A percentile compares a stretch with the other conserved stretches of the same genome.
Conservation (phyloP, 1,139 yeast genomes). For the Protomyces inouyei region DNA sequence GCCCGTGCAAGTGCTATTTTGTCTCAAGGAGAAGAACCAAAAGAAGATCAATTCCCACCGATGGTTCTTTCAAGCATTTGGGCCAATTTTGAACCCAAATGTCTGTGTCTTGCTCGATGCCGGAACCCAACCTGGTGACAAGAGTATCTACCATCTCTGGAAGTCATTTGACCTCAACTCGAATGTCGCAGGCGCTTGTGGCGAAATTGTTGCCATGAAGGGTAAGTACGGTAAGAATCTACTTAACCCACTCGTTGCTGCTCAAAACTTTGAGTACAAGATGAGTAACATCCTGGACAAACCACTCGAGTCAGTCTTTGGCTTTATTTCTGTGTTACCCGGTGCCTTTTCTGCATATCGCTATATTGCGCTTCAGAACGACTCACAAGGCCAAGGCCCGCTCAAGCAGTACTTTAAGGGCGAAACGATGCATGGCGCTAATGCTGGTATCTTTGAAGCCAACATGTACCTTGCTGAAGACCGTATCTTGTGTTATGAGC, state of each 20-base stretch:
- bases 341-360: constrained; percentile 86
- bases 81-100: constrained; percentile 63
- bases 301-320: constrained; percentile 78
- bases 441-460: constrained; percentile 67
- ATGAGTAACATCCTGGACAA: constrained; percentile 77
- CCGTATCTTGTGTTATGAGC: constrained; percentile 73
- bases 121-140: constrained; percentile 70
- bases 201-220: constrained; percentile 68
- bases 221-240: constrained; percentile 55
- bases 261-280: constrained; percentile 79
- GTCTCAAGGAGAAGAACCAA: constrained; percentile 69
- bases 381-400: constrained; percentile 62
- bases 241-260: constrained; percentile 71
- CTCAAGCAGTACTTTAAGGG: constrained; percentile 75
- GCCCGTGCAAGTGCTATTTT: constrained; percentile 71
- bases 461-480: constrained; percentile 86
- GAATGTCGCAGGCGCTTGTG: constrained; percentile 83
- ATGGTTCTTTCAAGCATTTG: constrained; percentile 80
- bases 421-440: constrained; percentile 56
- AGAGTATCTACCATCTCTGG: constrained; percentile 74
- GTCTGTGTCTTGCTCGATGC: constrained; percentile 71
- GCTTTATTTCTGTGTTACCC: constrained; percentile 74
- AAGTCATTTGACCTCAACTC: constrained; percentile 61
- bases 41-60: constrained; percentile 77
- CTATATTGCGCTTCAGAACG: constrained; percentile 62